Evolutionary conservation across 2,329 filamentous ascomycete species (phyloP).

Genomic region (Cordyceps militaris): DNA sequence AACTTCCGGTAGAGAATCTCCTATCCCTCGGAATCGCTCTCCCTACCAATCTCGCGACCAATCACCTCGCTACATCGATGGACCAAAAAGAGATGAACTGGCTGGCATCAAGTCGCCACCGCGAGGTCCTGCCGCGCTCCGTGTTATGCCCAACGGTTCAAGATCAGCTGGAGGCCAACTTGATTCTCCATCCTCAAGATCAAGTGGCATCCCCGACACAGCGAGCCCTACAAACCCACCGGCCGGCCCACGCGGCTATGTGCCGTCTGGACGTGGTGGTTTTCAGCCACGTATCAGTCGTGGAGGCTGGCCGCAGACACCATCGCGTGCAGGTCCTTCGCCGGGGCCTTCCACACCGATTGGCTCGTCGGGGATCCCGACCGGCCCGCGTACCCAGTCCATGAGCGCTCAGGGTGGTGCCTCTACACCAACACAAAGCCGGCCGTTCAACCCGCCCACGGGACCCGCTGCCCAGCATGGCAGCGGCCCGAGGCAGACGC

Average conservation of each 20-base stretch:
- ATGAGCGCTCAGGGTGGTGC: constrained; percentile 19
- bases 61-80: constrained; percentile 25
- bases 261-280: constrained; percentile 37
- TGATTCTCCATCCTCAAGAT: constrained; percentile 21
- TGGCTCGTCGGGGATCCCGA: constrained; percentile 38
- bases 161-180: constrained; percentile 17
- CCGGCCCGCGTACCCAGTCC: constrained; percentile 37
- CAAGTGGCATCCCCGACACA: constrained; percentile 29
- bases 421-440: constrained; percentile 34
- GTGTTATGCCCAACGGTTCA: constrained; percentile 42
- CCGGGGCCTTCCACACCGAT: constrained; percentile 34
- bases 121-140: constrained; percentile 46
- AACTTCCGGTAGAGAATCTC: constrained; percentile 45
- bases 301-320: constrained; percentile 35
- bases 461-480: constrained; percentile 41
- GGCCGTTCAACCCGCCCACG: constrained; percentile 51
- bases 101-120: constrained; percentile 40
- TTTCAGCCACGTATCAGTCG: constrained; percentile 40
- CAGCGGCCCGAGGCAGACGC: constrained; percentile 31
- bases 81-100: constrained; percentile 23
- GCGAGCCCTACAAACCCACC: constrained; percentile 44
- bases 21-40: constrained; percentile 44
- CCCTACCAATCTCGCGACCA: constrained; percentile 37
- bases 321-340: constrained; percentile 28
- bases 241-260: constrained; percentile 48